These are phyloP conservation scores for Logfia minima DNA, from an alignment of 129 eudicot species.

Conservation along the genomic window DNA sequence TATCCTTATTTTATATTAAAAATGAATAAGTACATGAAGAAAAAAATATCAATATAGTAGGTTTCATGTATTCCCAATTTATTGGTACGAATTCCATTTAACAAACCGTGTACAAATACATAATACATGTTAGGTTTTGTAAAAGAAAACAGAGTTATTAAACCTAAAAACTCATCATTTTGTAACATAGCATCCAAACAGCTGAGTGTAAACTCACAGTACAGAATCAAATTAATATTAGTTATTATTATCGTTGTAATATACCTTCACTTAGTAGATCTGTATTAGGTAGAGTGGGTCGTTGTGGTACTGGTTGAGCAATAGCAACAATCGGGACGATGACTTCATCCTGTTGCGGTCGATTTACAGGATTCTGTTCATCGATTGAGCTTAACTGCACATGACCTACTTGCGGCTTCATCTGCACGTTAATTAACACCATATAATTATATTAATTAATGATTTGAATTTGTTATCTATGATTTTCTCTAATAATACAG, in stretches of 20 bases:
- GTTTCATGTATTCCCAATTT: neutral
- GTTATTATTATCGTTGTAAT: no score
- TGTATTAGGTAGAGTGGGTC: conserved; percentile 13
- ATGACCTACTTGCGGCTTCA: conserved; percentile 18
- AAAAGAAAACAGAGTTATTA: no score
- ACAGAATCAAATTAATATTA: neutral
- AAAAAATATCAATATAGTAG: neutral
- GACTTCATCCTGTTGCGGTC: conserved; percentile 21
- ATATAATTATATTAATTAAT: neutral
- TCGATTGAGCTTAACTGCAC: conserved; percentile 27
- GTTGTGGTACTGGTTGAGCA: neutral
- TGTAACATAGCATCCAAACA: neutral
- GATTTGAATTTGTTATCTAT: neutral
- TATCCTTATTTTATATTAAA: no score
- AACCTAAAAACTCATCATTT: no score
- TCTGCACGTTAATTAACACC: neutral
- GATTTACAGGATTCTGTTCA: conserved; percentile 26
- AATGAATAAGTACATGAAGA: no score
- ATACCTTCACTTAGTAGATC: conserved; percentile 24
- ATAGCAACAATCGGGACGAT: conserved; percentile 17
- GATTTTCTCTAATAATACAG: neutral
- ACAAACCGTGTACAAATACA: neutral
- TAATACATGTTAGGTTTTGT: no score
- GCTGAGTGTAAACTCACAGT: neutral
- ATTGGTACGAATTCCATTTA: neutral